Evolutionary conservation across 225 moss, liverwort and hornwort species (phyloP).

Genomic region (Marchantia polymorpha): DNA sequence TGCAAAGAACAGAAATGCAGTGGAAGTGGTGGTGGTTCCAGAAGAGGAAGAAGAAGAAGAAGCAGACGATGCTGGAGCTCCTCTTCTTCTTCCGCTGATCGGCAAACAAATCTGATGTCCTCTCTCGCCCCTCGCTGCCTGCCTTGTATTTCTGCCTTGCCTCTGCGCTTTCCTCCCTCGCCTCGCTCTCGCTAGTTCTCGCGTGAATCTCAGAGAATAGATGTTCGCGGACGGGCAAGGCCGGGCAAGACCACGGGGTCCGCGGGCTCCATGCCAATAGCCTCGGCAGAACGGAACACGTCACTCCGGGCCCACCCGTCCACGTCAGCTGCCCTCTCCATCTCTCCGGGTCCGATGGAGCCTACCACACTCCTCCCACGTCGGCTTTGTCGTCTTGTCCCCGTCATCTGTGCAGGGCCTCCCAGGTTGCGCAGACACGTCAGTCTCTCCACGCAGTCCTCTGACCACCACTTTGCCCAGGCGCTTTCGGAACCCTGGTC

Average conservation of each 20-base stretch:
- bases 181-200: not conserved
- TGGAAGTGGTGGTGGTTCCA: too few relatives aligned
- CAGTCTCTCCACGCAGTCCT: too few relatives aligned
- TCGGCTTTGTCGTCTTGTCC: not conserved
- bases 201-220: not conserved
- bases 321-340: not conserved
- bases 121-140: not conserved
- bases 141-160: not conserved
- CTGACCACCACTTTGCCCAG: too few relatives aligned
- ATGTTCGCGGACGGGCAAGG: not conserved
- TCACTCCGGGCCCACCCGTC: not conserved
- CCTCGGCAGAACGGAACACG: not conserved
- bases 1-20: not conserved
- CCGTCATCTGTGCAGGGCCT: not conserved
- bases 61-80: not conserved
- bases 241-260: not conserved
- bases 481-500: too few relatives aligned
- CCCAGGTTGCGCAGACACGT: too few relatives aligned
- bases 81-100: not conserved
- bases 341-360: not conserved
- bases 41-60: not conserved
- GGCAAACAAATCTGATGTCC: not conserved
- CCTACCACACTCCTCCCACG: not conserved
- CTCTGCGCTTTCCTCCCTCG: not conserved
- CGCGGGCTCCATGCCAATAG: too few relatives aligned